Evolutionary conservation across 768 basidiomycete species (phyloP).

Genomic region (Calocybe cyanea): DNA sequence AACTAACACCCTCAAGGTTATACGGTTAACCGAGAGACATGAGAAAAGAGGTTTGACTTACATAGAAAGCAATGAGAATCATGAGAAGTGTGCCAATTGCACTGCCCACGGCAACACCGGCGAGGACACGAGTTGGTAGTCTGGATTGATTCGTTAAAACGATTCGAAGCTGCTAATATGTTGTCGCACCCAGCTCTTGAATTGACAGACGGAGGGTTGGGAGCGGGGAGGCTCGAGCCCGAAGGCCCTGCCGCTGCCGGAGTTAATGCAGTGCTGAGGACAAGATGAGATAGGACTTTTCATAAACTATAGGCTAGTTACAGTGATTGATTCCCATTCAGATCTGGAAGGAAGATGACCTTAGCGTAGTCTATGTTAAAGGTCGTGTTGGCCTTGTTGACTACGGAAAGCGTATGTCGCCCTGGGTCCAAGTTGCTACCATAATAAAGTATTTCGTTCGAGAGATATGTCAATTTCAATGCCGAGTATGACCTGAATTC

Average conservation of each 20-base stretch:
- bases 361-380: constrained; percentile 1
- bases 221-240: too few relatives aligned
- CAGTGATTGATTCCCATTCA: not conserved
- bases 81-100: not conserved
- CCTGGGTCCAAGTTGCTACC: constrained; percentile 1
- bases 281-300: not conserved
- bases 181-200: too few relatives aligned
- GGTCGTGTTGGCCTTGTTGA: constrained; percentile 3
- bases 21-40: not conserved
- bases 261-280: not conserved
- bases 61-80: not conserved
- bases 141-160: not conserved
- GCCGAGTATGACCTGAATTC: not conserved
- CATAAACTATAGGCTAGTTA: not conserved
- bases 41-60: not conserved
- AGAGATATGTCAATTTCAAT: not conserved
- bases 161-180: not conserved
- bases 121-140: not conserved
- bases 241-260: not conserved
- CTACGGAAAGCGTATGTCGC: constrained; percentile 1
- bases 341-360: not conserved
- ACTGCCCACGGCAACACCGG: not conserved
- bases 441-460: constrained; percentile 2
- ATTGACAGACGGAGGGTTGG: not conserved
- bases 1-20: not conserved